These are phyloP conservation scores for Stromatinia cepivora DNA, from an alignment of 2,329 filamentous ascomycete species.

Conservation along the genomic window DNA sequence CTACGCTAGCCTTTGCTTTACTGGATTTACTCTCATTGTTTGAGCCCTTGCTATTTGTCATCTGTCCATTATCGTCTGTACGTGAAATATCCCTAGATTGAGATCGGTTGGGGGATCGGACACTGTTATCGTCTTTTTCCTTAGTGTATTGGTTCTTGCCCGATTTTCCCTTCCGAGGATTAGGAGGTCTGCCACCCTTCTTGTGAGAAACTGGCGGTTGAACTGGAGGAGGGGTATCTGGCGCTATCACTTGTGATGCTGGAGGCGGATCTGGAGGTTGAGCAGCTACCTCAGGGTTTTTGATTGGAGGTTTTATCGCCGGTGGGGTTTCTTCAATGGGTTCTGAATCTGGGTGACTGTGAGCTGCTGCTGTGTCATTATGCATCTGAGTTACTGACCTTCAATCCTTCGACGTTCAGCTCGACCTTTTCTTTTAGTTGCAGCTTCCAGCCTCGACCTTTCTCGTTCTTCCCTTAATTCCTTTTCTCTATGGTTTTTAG, in stretches of 20 bases:
- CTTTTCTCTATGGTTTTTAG: conserved; percentile 61
- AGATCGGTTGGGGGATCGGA: conserved; percentile 57
- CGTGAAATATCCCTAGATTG: conserved; percentile 46
- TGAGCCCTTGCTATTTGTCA: conserved; percentile 43
- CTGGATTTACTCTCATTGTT: conserved; percentile 40
- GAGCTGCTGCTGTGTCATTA: conserved; percentile 42
- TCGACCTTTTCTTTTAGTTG: conserved; percentile 77
- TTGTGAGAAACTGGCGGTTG: conserved; percentile 54
- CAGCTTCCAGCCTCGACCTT: conserved; percentile 69
- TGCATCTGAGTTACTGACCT: conserved; percentile 53
- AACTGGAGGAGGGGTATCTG: conserved; percentile 50
- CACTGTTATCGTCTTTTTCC: conserved; percentile 60
- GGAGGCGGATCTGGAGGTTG: conserved; percentile 47
- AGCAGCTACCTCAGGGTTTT: conserved; percentile 35
- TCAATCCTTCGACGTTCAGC: conserved; percentile 79
- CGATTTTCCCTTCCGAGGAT: conserved; percentile 64
- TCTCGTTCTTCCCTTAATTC: conserved; percentile 74
- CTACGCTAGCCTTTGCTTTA: conserved; percentile 43
- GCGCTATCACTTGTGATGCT: conserved; percentile 47
- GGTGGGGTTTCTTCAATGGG: conserved; percentile 67
- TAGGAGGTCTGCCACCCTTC: conserved; percentile 61
- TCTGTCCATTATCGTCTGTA: conserved; percentile 52
- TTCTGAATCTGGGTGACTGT: conserved; percentile 61
- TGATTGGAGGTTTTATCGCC: conserved; percentile 42
- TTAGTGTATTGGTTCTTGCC: conserved; percentile 83